Evolutionary conservation across 2,329 filamentous ascomycete species (phyloP), one percentile per base, ranked within the genome.

Genomic region (Colletotrichum graminicola): DNA sequence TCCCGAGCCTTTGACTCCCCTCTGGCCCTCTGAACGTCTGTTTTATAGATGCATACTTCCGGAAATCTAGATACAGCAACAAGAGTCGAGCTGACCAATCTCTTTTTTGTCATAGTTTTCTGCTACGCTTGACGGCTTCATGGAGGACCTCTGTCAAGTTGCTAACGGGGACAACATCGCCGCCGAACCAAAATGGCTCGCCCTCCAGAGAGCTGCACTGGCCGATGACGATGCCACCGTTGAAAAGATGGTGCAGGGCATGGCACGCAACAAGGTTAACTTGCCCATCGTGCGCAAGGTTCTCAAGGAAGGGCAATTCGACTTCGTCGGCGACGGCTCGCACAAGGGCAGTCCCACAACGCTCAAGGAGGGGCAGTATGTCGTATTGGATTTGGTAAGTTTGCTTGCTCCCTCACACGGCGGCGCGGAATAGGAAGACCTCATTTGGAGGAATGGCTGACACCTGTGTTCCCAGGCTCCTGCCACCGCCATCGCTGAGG

Each of bases 261-360:
- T 51, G 47, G 47, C 47, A 51, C 47, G 47, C 23, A 11, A 4
- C 23, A 51, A 29, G 47, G 47, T 51, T 11, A 51, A 51, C 47
- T 26, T 51, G 47, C 47, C 47, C 47, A 51, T 51, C 47, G 23
- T 51, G 23, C 47, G 47, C 47, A 26, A 51, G 47, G 47, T 51
- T 23, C 47, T 16, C 47, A 51, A 51, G 23, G 23, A 51, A 23
- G 47, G 47, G 47, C 23, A 26, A 16, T 51, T 51, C 47, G 14
- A 51, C 7, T 51, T 51, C 23, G 12, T 29, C 3, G 23, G 47
- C 47, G 23, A 43, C 8, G n/a, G 41, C 41, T 10, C 12, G 47
- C 16, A 29, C 23, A 51, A 51, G 47, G 23, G 47, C 47, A 51
- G 16, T 11, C 12, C 23, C 47, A 51, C 47, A 51, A 51, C 47